A percentile compares a stretch with the other conserved stretches of the same genome.
Evolutionary conservation across 2,329 filamentous ascomycete genomes (phyloP).

Genomic region (Hypoxylon sp.): DNA sequence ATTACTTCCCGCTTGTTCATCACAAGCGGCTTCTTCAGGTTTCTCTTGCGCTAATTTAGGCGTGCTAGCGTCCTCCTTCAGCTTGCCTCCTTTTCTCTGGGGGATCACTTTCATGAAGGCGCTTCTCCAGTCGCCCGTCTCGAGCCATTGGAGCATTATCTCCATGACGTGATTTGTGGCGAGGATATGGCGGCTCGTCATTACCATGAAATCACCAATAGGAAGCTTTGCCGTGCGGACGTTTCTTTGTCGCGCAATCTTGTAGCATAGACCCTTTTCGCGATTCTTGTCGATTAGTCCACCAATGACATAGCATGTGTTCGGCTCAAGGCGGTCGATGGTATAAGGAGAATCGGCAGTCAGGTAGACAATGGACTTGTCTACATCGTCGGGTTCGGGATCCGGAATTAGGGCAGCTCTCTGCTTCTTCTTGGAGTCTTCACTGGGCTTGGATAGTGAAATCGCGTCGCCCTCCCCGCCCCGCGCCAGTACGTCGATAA

Average conservation of each 20-base stretch:
- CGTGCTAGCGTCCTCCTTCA: slow-evolving; percentile 64
- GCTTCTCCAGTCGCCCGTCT: slow-evolving; percentile 90
- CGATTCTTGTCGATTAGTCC: slow-evolving; percentile 97
- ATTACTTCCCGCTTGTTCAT: slow-evolving; percentile 6
- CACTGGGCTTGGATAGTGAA: slow-evolving; percentile 52
- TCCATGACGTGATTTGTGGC: slow-evolving; percentile 97
- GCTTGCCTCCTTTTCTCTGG: slow-evolving; percentile 84
- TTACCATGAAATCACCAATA: slow-evolving; percentile 94
- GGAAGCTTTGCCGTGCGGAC: slow-evolving; percentile 92
- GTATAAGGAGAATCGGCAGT: slow-evolving; percentile 92
- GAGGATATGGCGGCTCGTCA: slow-evolving; percentile 87
- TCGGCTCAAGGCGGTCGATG: slow-evolving; percentile 84
- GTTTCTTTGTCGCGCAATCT: slow-evolving; percentile 79
- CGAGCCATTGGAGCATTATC: slow-evolving; percentile 95
- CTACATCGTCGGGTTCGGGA: slow-evolving; percentile 53
- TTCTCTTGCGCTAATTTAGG: slow-evolving; percentile 34
- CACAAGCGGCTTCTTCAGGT: slow-evolving; percentile 4
- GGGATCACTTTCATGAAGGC: slow-evolving; percentile 92
- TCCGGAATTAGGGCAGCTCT: slow-evolving; percentile 46
- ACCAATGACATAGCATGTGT: slow-evolving; percentile 93
- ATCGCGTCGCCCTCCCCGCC: slow-evolving; percentile 54
- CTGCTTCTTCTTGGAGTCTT: slow-evolving; percentile 56
- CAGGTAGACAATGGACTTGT: slow-evolving; percentile 81
- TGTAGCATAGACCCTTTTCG: slow-evolving; percentile 94
- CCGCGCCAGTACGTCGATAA: slow-evolving; percentile 71